A percentile compares a stretch with the other conserved stretches of the same genome.
phyloP scores from a whole-genome alignment of 306 rosid genomes.

The Carpinus viminea region DNA sequence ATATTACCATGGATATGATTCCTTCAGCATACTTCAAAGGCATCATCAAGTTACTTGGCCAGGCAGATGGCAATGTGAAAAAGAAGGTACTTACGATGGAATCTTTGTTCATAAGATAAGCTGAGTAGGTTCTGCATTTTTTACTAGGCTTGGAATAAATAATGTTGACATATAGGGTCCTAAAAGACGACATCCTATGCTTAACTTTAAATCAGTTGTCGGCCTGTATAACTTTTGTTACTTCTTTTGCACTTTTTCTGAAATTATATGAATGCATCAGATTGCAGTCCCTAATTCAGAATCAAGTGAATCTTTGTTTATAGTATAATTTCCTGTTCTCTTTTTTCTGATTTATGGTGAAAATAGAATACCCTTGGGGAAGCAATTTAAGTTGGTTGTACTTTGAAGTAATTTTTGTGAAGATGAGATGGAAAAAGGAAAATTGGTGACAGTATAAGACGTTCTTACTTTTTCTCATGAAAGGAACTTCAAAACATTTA shows the following conservation, averaged over 20 bases:
- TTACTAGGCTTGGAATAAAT: neutral
- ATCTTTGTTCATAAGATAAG: neutral
- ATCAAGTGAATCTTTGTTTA: neutral
- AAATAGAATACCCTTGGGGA: neutral
- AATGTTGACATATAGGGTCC: neutral
- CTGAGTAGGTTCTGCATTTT: neutral
- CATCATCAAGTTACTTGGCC: constrained; percentile 63
- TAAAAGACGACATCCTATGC: neutral
- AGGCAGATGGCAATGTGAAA: constrained; percentile 54
- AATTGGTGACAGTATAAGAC: neutral
- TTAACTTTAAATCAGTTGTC: neutral
- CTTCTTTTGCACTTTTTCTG: neutral
- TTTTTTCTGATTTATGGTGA: neutral
- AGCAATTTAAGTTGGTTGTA: constrained; percentile 9
- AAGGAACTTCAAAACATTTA: neutral
- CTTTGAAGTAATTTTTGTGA: neutral
- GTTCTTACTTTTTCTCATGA: neutral
- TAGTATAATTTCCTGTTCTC: neutral
- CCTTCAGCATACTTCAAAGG: constrained; percentile 66
- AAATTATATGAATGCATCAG: neutral
- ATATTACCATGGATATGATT: constrained; percentile 45
- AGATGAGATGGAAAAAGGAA: neutral
- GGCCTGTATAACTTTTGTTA: neutral
- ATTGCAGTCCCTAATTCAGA: neutral
- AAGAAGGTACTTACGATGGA: constrained; percentile 58